Evolutionary conservation across 768 basidiomycete genomes (phyloP).

Genomic region (Tricholoma sp.): DNA sequence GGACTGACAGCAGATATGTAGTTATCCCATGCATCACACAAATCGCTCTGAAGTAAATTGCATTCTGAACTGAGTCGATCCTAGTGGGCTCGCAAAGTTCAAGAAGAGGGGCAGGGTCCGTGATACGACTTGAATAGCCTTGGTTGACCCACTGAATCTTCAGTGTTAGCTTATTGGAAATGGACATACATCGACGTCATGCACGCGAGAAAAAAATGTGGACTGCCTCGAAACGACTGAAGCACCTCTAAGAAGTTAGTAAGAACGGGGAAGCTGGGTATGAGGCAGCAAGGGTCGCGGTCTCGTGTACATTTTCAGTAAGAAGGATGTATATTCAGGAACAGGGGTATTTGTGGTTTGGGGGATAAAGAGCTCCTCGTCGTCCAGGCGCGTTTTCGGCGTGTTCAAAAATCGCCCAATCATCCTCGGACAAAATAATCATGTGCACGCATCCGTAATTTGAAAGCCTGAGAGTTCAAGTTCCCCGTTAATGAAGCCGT

Average conservation of each 20-base stretch:
- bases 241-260: too few relatives aligned
- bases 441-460: conserved; percentile 9
- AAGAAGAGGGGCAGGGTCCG: conserved; percentile 11
- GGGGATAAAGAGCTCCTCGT: conserved; percentile 1
- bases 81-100: conserved; percentile 12
- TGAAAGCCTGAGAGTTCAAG: too few relatives aligned
- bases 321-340: conserved; percentile 4
- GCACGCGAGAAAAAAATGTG: conserved; percentile 21
- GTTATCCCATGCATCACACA: conserved; percentile 19
- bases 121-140: conserved; percentile 13
- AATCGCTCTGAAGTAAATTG: conserved; percentile 20
- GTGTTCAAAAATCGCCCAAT: conserved; percentile 12
- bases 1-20: conserved; percentile 21
- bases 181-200: conserved; percentile 18
- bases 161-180: conserved; percentile 1
- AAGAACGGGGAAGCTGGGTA: conserved; percentile 6
- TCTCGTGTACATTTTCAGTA: conserved; percentile 10
- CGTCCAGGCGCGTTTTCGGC: neutral
- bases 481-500: conserved; percentile 12
- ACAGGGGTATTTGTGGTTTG: conserved; percentile 4
- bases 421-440: conserved; percentile 6
- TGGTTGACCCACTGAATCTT: conserved; percentile 14
- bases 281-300: conserved; percentile 15
- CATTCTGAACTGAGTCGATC: conserved; percentile 22
- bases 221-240: conserved; percentile 12